Conservation (phyloP, 192 early-diverging fungal genomes). For the Rhizoclosmatium sp. region DNA sequence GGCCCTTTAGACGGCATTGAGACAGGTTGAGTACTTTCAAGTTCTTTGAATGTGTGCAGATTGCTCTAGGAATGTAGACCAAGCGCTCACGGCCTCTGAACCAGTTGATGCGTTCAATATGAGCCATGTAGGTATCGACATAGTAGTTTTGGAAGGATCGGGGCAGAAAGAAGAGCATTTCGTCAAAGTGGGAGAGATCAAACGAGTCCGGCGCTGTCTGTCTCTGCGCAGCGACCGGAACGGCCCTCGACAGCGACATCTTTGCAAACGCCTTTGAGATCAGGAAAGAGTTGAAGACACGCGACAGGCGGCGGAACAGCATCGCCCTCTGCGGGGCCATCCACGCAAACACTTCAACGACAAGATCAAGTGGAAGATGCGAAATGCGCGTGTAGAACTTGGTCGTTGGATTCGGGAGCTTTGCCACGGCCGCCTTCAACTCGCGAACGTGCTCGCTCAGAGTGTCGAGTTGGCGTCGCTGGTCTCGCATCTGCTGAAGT, state of each 20-base stretch:
- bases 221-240: background rate
- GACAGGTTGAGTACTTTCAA: background rate
- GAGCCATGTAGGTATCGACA: background rate
- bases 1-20: background rate
- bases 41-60: background rate
- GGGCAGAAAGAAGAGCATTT: background rate
- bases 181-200: background rate
- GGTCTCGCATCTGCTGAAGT: too few relatives aligned
- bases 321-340: background rate
- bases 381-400: slow-evolving; percentile 2
- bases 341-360: slow-evolving; percentile 1
- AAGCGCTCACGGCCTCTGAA: background rate
- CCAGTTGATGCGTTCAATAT: background rate
- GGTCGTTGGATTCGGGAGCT: background rate
- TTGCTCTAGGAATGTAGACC: background rate
- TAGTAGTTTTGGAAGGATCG: background rate
- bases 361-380: background rate
- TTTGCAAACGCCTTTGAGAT: slow-evolving; percentile 13
- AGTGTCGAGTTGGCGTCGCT: too few relatives aligned
- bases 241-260: background rate
- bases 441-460: too few relatives aligned
- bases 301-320: background rate
- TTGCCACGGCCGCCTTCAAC: too few relatives aligned
- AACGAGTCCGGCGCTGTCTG: background rate
- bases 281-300: slow-evolving; percentile 2